Evolutionary conservation across 208 protist species (phyloP).

Genomic region (Naegleria lovaniensis): DNA sequence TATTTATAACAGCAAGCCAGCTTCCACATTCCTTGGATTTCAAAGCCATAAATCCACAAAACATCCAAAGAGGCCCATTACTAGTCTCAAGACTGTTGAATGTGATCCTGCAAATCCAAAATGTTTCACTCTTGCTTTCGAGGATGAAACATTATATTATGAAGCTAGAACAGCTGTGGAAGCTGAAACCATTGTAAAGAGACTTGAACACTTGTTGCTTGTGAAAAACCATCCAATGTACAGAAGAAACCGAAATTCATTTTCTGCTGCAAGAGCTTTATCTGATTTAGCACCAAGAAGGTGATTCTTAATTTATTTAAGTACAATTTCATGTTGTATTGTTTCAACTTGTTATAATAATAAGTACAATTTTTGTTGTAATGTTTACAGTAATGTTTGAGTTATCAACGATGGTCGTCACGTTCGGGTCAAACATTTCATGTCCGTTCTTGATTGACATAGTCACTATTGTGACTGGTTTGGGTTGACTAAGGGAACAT

Average conservation of each 20-base stretch:
- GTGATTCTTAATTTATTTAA: not conserved
- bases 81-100: not conserved
- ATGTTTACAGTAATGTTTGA: too few species aligned
- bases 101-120: not conserved
- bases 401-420: too few species aligned
- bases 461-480: not conserved
- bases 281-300: not conserved
- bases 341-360: not conserved
- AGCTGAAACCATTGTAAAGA: not conserved
- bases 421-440: too few species aligned
- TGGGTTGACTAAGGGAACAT: constrained; percentile 56
- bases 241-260: not conserved
- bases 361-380: too few species aligned
- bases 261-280: not conserved
- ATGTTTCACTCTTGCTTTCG: not conserved
- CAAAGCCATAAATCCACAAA: not conserved
- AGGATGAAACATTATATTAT: not conserved
- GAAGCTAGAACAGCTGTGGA: not conserved
- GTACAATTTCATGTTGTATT: not conserved
- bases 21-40: not conserved
- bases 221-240: not conserved
- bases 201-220: not conserved
- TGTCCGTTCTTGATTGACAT: too few species aligned
- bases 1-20: constrained; percentile 6
- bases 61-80: not conserved